Percentiles rank a stretch among this genome's conserved stretches.
These are phyloP conservation scores for Paxillus involutus DNA, from an alignment of 768 basidiomycete genomes.

Conservation along the genomic window DNA sequence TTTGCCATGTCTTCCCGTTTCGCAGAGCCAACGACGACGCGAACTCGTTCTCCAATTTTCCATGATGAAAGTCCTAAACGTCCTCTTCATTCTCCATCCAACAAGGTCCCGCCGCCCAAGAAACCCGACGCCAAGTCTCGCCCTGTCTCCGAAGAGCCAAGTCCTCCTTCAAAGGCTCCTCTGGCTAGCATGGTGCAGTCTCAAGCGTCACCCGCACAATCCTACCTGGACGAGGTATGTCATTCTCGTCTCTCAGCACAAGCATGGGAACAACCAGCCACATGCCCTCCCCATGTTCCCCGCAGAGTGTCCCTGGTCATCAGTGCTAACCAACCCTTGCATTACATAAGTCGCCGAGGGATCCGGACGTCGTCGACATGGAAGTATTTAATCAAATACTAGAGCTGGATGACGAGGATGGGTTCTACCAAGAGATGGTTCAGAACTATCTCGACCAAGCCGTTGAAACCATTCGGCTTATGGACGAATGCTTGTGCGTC, in stretches of 20 bases:
- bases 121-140: conserved; percentile 32
- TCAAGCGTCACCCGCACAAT: conserved; percentile 16
- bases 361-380: conserved; percentile 63
- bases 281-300: neutral
- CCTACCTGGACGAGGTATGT: conserved; percentile 31
- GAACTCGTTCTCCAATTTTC: conserved; percentile 29
- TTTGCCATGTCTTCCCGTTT: conserved; percentile 28
- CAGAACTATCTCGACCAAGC: conserved; percentile 83
- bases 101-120: conserved; percentile 29
- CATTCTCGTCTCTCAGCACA: neutral
- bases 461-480: conserved; percentile 66
- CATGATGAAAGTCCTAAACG: conserved; percentile 28
- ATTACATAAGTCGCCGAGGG: conserved; percentile 7
- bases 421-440: conserved; percentile 81
- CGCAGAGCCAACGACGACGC: conserved; percentile 27
- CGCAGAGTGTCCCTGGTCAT: neutral
- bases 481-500: conserved; percentile 80
- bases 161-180: conserved; percentile 5
- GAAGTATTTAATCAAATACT: conserved; percentile 83
- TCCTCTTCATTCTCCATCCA: conserved; percentile 33
- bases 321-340: conserved; percentile 7
- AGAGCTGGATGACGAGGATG: conserved; percentile 89
- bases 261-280: neutral
- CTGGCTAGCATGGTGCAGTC: conserved; percentile 2
- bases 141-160: conserved; percentile 28